phyloP scores from a whole-genome alignment of 2,329 filamentous ascomycete genomes.

The Fusarium torulosum region DNA sequence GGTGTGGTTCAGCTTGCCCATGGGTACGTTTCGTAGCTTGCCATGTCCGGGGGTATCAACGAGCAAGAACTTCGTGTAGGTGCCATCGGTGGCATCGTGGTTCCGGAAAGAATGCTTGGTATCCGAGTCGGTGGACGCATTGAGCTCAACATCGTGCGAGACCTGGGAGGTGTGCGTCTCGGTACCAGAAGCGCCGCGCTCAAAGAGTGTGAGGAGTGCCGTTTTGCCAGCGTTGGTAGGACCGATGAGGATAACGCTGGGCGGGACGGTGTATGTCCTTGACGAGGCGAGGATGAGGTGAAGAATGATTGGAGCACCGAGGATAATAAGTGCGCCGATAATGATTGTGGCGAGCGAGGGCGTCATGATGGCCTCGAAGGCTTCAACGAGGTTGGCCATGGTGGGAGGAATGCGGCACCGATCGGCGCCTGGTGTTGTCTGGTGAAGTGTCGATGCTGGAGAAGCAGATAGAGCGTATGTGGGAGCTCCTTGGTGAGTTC shows the following conservation, averaged over 20 bases:
- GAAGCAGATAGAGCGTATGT: neutral
- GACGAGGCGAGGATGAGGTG: conserved; percentile 80
- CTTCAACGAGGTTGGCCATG: conserved; percentile 56
- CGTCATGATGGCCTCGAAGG: conserved; percentile 67
- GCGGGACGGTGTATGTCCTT: conserved; percentile 73
- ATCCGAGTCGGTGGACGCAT: conserved; percentile 61
- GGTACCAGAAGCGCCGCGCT: conserved; percentile 63
- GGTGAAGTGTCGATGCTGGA: neutral
- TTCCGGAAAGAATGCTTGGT: conserved; percentile 63
- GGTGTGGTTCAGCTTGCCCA: conserved; percentile 61
- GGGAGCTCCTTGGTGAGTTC: neutral
- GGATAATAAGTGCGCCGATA: conserved; percentile 76
- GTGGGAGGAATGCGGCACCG: conserved; percentile 37
- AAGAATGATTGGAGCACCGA: conserved; percentile 80
- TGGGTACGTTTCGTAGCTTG: conserved; percentile 83
- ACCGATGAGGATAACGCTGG: conserved; percentile 84
- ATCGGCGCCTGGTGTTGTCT: conserved; percentile 21
- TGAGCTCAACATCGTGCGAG: conserved; percentile 66
- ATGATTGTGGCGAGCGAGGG: conserved; percentile 73
- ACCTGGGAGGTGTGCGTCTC: conserved; percentile 69
- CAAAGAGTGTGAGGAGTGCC: conserved; percentile 80
- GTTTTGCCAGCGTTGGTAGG: conserved; percentile 91
- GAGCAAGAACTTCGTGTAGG: conserved; percentile 78
- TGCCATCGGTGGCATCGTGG: conserved; percentile 66
- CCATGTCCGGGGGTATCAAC: conserved; percentile 95